Conservation (phyloP, 768 basidiomycete species). For the Suillus tomentosus region DNA sequence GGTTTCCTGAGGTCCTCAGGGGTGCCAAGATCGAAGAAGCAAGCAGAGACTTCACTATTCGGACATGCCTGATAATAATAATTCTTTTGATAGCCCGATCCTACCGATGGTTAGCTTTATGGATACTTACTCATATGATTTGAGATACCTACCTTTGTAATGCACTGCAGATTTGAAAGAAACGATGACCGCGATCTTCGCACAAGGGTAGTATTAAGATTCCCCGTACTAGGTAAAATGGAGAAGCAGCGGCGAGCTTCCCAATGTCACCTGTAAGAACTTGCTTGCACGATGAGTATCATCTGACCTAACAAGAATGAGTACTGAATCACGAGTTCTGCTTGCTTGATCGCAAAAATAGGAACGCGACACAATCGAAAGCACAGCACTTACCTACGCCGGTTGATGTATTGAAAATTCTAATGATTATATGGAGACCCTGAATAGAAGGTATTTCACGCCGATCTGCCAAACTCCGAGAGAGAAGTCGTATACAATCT, state of each 20-base stretch:
- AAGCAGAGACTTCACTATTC: constrained; percentile 47
- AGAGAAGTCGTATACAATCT: too few species aligned
- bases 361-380: not conserved
- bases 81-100: constrained; percentile 40
- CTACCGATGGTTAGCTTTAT: constrained; percentile 7
- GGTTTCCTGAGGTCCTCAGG: constrained; percentile 51
- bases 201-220: constrained; percentile 17
- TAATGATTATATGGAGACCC: too few species aligned
- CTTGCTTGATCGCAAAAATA: not conserved
- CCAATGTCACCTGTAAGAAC: not conserved
- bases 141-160: constrained; percentile 38
- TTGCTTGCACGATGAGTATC: not conserved
- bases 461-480: too few species aligned
- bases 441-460: too few species aligned
- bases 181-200: constrained; percentile 37
- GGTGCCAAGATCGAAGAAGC: constrained; percentile 60
- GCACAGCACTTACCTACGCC: too few species aligned
- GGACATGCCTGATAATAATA: constrained; percentile 52
- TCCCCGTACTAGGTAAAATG: not conserved
- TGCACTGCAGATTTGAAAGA: constrained; percentile 49
- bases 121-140: not conserved
- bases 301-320: not conserved
- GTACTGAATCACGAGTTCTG: not conserved
- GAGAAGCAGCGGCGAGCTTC: not conserved
- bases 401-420: too few species aligned